Evolutionary conservation across 2,329 filamentous ascomycete genomes (phyloP).

Genomic region (Penicillium sp.): DNA sequence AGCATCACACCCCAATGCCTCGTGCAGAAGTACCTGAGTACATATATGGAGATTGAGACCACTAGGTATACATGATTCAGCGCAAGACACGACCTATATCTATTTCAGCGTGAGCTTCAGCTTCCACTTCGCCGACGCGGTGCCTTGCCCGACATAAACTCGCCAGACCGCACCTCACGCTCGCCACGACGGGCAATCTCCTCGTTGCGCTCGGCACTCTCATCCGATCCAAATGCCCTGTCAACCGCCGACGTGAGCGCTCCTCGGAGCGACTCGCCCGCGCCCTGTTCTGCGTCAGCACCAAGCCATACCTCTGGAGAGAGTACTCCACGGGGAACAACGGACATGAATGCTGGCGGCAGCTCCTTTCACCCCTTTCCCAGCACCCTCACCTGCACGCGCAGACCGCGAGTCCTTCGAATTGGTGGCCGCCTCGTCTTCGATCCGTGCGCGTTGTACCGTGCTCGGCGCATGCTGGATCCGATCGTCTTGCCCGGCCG

Average conservation of each 20-base stretch:
- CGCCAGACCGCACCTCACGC: constrained; percentile 32
- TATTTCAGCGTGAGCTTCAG: too few species aligned
- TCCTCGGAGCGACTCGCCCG: constrained; percentile 43
- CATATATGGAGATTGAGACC: too few species aligned
- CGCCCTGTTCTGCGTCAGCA: constrained; percentile 28
- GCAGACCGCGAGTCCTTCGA: constrained; percentile 6
- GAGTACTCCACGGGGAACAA: too few species aligned
- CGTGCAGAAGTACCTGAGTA: too few species aligned
- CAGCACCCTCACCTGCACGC: constrained; percentile 21
- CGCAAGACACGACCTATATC: too few species aligned
- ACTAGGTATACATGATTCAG: neutral
- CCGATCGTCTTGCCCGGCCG: constrained; percentile 12
- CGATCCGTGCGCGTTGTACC: constrained; percentile 13
- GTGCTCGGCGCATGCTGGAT: constrained; percentile 20
- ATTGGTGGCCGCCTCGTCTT: constrained; percentile 6
- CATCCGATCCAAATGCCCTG: constrained; percentile 36
- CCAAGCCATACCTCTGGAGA: too few species aligned
- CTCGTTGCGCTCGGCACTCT: constrained; percentile 38
- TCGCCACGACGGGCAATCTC: constrained; percentile 38
- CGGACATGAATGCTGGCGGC: constrained; percentile 39
- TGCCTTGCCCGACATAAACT: too few species aligned
- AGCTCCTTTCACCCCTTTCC: constrained; percentile 26
- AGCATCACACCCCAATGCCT: too few species aligned
- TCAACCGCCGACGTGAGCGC: constrained; percentile 39
- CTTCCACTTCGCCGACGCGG: too few species aligned